These are phyloP conservation scores for Melaleuca quinquenervia DNA, from an alignment of 345 rosid genomes.

Conservation along the genomic window DNA sequence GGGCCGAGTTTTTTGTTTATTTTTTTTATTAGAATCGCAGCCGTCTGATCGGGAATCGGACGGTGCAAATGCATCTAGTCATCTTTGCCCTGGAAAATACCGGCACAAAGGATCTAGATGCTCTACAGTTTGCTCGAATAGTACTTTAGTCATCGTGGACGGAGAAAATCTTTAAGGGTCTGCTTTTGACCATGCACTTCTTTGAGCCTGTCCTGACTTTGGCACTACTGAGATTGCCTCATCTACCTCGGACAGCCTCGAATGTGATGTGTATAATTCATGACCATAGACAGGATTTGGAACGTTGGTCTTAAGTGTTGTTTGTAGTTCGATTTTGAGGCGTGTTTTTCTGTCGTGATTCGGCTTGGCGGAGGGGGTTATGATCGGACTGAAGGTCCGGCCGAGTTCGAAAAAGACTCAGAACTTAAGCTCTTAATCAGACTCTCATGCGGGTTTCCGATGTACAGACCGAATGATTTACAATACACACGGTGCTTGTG, in stretches of 20 bases:
- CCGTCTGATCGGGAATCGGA: too few species aligned
- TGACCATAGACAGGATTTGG: background rate
- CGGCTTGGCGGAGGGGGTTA: background rate
- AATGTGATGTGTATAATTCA: background rate
- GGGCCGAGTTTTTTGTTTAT: too few species aligned
- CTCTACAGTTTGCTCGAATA: too few species aligned
- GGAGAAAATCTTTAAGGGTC: too few species aligned
- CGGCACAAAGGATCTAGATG: too few species aligned
- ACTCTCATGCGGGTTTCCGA: background rate
- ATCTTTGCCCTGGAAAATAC: too few species aligned
- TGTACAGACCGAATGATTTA: background rate
- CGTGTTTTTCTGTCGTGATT: background rate
- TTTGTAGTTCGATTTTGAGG: background rate
- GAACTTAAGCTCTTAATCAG: background rate
- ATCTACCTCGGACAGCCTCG: background rate
- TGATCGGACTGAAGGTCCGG: background rate
- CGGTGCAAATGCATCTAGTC: too few species aligned
- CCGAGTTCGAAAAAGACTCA: background rate
- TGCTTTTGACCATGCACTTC: background rate
- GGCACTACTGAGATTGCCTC: background rate
- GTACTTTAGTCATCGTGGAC: too few species aligned
- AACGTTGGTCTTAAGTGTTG: background rate
- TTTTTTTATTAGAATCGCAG: too few species aligned
- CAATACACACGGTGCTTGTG: background rate
- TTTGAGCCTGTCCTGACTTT: background rate